phyloP scores from a whole-genome alignment of 108 stramenopile species.

The Cyclotella choctawhatcheeana region DNA sequence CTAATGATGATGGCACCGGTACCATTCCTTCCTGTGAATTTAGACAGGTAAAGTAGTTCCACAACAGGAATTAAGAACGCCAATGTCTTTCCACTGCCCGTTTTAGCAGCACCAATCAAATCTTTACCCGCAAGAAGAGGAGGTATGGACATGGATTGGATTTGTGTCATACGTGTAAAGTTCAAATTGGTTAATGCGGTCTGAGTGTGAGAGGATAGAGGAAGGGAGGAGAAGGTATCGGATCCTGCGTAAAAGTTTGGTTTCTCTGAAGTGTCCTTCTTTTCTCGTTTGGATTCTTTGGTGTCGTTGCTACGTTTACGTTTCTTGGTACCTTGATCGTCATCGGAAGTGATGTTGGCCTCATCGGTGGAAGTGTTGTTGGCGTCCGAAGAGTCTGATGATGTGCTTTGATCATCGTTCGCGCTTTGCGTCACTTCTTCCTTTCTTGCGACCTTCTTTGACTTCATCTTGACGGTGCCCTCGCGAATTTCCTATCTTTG shows the following conservation, averaged over 20 bases:
- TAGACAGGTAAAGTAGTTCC: conserved; percentile 92
- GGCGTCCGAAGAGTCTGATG: neutral
- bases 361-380: neutral
- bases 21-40: conserved; percentile 91
- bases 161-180: conserved; percentile 92
- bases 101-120: conserved; percentile 98
- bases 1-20: conserved; percentile 97
- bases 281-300: neutral
- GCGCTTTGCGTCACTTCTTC: neutral
- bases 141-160: conserved; percentile 95
- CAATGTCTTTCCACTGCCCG: conserved; percentile 97
- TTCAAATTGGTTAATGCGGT: conserved; percentile 75
- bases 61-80: conserved; percentile 96
- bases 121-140: conserved; percentile 94
- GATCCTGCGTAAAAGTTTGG: conserved; percentile 54
- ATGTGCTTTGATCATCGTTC: neutral
- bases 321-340: neutral
- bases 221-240: conserved; percentile 82
- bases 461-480: neutral
- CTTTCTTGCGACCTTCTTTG: neutral
- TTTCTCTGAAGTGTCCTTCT: conserved; percentile 16
- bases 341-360: neutral
- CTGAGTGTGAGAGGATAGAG: conserved; percentile 91
- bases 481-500: too few species aligned
- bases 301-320: conserved; percentile 1